These are phyloP conservation scores for Penicillium odoratum DNA, from an alignment of 495 filamentous ascomycete species.

Conservation along the genomic window DNA sequence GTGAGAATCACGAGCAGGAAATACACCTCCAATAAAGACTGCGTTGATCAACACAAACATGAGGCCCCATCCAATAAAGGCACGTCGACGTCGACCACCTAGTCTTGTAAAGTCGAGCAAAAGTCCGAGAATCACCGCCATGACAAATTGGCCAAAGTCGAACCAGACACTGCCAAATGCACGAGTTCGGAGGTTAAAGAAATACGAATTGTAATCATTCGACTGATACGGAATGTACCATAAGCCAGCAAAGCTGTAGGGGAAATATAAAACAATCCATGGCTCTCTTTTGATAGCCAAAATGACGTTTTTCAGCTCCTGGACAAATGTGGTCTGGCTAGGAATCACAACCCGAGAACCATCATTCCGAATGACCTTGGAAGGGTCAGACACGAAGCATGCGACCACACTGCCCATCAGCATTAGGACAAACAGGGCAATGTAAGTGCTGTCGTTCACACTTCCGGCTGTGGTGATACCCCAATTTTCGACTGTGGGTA, in stretches of 20 bases:
- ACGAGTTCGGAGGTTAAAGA: conserved; percentile 16
- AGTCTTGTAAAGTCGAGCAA: conserved; percentile 12
- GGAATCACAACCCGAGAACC: conserved; percentile 17
- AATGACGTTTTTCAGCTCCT: conserved; percentile 17
- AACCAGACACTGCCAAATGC: conserved; percentile 19
- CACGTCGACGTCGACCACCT: conserved; percentile 15
- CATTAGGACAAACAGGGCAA: conserved; percentile 19
- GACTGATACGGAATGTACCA: conserved; percentile 21
- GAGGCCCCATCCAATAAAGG: conserved; percentile 12
- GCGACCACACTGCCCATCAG: conserved; percentile 16
- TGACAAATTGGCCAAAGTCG: conserved; percentile 19
- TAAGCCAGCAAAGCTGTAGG: conserved; percentile 18
- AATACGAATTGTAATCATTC: conserved; percentile 17
- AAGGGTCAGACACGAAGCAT: conserved; percentile 15
- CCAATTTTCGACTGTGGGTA: conserved; percentile 19
- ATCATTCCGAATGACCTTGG: conserved; percentile 14
- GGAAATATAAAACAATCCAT: conserved; percentile 16
- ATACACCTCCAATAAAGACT: conserved; percentile 18
- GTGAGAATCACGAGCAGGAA: conserved; percentile 12
- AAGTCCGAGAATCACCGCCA: conserved; percentile 15
- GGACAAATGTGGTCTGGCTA: conserved; percentile 14
- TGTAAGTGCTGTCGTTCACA: conserved; percentile 19
- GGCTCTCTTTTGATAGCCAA: conserved; percentile 14
- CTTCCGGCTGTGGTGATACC: conserved; percentile 15
- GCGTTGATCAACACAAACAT: conserved; percentile 16